phyloP scores from a whole-genome alignment of 2,329 filamentous ascomycete species.

The Zasmidium citrigriseum region DNA sequence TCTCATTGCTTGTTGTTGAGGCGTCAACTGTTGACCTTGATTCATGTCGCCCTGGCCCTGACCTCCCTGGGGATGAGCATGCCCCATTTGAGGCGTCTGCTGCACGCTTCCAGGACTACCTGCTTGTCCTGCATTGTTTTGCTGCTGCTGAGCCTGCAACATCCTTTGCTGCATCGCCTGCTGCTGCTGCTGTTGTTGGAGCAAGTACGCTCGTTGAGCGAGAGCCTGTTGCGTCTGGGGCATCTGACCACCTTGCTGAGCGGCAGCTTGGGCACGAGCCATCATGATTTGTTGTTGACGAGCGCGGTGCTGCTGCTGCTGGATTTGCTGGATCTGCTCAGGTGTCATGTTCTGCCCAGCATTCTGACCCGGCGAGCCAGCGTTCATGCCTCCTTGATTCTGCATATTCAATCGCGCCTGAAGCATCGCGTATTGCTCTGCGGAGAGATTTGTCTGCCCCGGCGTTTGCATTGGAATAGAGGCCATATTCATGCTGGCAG shows the following conservation, averaged over 20 bases:
- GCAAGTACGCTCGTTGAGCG: slow-evolving; percentile 19
- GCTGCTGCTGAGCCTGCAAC: slow-evolving; percentile 19
- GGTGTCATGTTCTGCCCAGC: slow-evolving; percentile 27
- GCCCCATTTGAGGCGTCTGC: slow-evolving; percentile 21
- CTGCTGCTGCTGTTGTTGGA: slow-evolving; percentile 29
- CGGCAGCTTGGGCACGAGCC: slow-evolving; percentile 21
- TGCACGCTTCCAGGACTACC: slow-evolving; percentile 23
- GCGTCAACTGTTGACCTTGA: slow-evolving; percentile 21
- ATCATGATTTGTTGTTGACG: slow-evolving; percentile 33
- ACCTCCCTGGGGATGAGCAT: slow-evolving; percentile 25
- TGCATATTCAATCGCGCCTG: slow-evolving; percentile 33
- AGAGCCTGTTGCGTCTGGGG: slow-evolving; percentile 27
- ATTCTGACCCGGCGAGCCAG: slow-evolving; percentile 19
- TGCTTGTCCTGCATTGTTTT: slow-evolving; percentile 20
- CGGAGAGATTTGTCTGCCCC: slow-evolving; percentile 29
- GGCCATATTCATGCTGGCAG: slow-evolving; percentile 20
- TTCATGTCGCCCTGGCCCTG: slow-evolving; percentile 26
- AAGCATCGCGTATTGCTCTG: slow-evolving; percentile 35
- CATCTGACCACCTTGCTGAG: slow-evolving; percentile 12
- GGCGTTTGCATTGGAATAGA: slow-evolving; percentile 32
- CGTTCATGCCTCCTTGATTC: slow-evolving; percentile 23
- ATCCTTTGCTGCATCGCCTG: slow-evolving; percentile 23
- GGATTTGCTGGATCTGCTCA: slow-evolving; percentile 37
- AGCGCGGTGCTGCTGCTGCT: slow-evolving; percentile 34
- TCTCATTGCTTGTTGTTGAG: slow-evolving; percentile 18